A percentile compares a stretch with the other conserved stretches of the same genome.
Conservation (phyloP, 1,284 basidiomycete genomes). For the Apiotrichum mycotoxinovorans region DNA sequence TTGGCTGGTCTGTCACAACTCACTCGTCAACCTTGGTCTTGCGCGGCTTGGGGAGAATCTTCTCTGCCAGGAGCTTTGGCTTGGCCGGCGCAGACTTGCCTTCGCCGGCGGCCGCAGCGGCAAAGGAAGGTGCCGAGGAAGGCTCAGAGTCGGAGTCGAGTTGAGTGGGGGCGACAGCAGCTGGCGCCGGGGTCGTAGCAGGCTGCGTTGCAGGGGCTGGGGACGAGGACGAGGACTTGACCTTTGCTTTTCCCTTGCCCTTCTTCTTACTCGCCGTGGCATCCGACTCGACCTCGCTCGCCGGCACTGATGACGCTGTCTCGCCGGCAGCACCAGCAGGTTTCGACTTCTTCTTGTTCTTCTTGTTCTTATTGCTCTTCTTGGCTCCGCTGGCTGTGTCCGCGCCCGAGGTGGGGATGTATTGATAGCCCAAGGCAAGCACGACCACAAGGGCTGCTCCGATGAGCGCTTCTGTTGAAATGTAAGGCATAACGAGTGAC, state of each 20-base stretch:
- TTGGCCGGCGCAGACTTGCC: slow-evolving; percentile 12
- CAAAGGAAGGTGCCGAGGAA: slow-evolving; percentile 6
- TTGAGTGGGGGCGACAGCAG: not conserved
- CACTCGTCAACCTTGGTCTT: slow-evolving; percentile 49
- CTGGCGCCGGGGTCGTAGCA: not conserved
- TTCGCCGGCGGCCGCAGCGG: slow-evolving; percentile 14
- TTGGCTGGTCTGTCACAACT: slow-evolving; percentile 13
- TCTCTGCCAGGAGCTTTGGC: slow-evolving; percentile 43
- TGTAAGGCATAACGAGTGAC: slow-evolving; percentile 39
- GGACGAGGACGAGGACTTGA: not conserved
- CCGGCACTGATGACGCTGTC: not conserved
- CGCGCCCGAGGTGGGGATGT: slow-evolving; percentile 18
- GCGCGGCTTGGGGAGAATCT: slow-evolving; percentile 38
- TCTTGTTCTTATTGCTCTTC: slow-evolving; percentile 32
- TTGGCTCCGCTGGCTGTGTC: not conserved
- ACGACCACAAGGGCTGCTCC: slow-evolving; percentile 37
- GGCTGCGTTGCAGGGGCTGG: not conserved
- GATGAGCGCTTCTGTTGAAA: slow-evolving; percentile 45
- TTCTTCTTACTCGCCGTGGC: slow-evolving; percentile 4
- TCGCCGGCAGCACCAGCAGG: slow-evolving; percentile 6
- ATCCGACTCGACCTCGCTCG: slow-evolving; percentile 9
- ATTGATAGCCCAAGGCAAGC: slow-evolving; percentile 39
- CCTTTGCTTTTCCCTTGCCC: slow-evolving; percentile 11
- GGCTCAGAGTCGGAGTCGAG: not conserved
- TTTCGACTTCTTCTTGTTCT: slow-evolving; percentile 39